phyloP scores from a whole-genome alignment of 2,329 filamentous ascomycete species.

The Pseudopyrenochaeta lycopersici region DNA sequence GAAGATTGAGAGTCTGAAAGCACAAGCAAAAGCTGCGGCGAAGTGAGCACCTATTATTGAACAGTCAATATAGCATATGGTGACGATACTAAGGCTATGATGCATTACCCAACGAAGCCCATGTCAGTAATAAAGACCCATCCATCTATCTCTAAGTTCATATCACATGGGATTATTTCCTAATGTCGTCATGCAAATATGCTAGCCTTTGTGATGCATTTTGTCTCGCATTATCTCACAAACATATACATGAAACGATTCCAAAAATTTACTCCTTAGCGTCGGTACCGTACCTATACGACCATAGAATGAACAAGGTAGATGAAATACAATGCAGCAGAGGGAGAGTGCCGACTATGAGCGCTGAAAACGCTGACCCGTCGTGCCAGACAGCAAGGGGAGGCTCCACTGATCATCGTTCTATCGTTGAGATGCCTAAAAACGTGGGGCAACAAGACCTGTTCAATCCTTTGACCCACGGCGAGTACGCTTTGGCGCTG shows the following conservation, averaged over 20 bases:
- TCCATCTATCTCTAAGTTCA: conserved; percentile 10
- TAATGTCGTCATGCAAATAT: not conserved
- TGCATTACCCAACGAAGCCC: not conserved
- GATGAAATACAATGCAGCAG: conserved; percentile 7
- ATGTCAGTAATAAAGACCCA: not conserved
- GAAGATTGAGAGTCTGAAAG: conserved; percentile 38
- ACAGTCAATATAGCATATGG: not conserved
- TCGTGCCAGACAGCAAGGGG: conserved; percentile 13
- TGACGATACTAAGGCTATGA: conserved; percentile 4
- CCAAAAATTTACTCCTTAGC: conserved; percentile 8
- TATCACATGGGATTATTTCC: not conserved
- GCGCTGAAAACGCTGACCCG: conserved; percentile 14
- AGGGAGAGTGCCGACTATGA: conserved; percentile 23
- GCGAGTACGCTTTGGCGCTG: conserved; percentile 40
- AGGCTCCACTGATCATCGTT: conserved; percentile 10
- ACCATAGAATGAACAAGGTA: conserved; percentile 8
- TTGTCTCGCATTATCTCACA: conserved; percentile 21
- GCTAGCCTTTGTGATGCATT: conserved; percentile 1
- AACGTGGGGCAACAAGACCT: conserved; percentile 3
- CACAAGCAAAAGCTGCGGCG: conserved; percentile 24
- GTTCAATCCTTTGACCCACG: conserved; percentile 31
- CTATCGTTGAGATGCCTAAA: not conserved
- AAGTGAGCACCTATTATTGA: conserved; percentile 14
- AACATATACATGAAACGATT: conserved; percentile 14
- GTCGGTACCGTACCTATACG: conserved; percentile 3